Evolutionary conservation across 1,284 basidiomycete species (phyloP).

Genomic region (Moniliophthora roreri): DNA sequence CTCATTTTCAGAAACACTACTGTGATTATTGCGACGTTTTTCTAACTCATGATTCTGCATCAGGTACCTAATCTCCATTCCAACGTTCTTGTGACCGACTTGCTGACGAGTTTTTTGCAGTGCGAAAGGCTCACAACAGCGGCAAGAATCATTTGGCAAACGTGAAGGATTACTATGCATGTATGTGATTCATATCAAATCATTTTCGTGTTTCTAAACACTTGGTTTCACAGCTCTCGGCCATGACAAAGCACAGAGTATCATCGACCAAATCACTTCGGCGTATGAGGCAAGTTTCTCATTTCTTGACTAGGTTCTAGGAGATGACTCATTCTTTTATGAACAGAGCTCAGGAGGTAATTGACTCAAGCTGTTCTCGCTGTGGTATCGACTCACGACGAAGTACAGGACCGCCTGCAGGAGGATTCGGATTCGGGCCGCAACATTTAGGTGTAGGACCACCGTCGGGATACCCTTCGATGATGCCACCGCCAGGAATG

Average conservation of each 20-base stretch:
- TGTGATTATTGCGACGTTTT: constrained; percentile 95
- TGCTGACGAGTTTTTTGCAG: constrained; percentile 40
- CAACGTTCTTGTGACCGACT: constrained; percentile 1
- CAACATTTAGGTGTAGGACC: constrained; percentile 63
- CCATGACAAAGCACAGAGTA: constrained; percentile 93
- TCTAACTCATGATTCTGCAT: constrained; percentile 86
- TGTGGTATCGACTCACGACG: constrained; percentile 35
- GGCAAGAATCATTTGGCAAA: constrained; percentile 96
- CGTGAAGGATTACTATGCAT: constrained; percentile 96
- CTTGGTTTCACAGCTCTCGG: constrained; percentile 66
- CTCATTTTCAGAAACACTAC: constrained; percentile 70
- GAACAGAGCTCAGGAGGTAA: constrained; percentile 4
- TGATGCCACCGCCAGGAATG: constrained; percentile 23
- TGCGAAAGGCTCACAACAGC: constrained; percentile 97
- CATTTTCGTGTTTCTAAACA: constrained; percentile 16
- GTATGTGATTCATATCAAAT: constrained; percentile 41
- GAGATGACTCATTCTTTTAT: not conserved
- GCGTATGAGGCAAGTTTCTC: constrained; percentile 64
- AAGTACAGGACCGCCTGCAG: constrained; percentile 80
- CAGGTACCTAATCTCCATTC: constrained; percentile 50
- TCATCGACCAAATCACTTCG: constrained; percentile 94
- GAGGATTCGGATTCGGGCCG: constrained; percentile 79
- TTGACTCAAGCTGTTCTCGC: not conserved
- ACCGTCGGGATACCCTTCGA: constrained; percentile 14
- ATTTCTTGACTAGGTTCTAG: not conserved